Evolutionary conservation across 2,329 filamentous ascomycete species (phyloP).

Genomic region (Bisporella sp.): DNA sequence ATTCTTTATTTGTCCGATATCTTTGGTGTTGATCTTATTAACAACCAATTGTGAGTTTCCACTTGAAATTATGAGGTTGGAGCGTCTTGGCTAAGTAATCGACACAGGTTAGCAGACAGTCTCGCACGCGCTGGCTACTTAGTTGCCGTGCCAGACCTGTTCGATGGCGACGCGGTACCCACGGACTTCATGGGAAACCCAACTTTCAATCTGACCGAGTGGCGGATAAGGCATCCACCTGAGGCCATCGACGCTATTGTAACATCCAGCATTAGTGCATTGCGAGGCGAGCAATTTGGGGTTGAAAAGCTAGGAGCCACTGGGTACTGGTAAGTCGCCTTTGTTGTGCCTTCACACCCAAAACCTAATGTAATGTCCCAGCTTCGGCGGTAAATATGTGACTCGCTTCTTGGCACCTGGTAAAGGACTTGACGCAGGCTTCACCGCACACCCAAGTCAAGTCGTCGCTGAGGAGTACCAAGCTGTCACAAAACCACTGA

Average conservation of each 20-base stretch:
- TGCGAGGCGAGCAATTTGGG: not conserved
- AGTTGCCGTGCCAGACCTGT: conserved; percentile 58
- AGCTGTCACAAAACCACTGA: conserved; percentile 48
- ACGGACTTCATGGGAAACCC: not conserved
- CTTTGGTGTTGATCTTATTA: conserved; percentile 26
- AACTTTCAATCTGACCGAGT: not conserved
- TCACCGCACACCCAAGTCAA: conserved; percentile 57
- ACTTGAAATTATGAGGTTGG: not conserved
- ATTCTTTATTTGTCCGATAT: conserved; percentile 52
- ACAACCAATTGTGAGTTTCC: not conserved
- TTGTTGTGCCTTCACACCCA: conserved; percentile 4
- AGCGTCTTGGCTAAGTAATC: no score
- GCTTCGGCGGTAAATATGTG: conserved; percentile 52
- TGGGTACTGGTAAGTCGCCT: not conserved
- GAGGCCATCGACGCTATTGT: not conserved
- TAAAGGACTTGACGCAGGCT: conserved; percentile 49
- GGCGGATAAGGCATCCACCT: not conserved
- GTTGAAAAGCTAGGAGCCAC: not conserved
- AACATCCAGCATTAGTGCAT: not conserved
- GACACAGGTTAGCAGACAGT: conserved; percentile 51
- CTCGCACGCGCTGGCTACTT: conserved; percentile 62
- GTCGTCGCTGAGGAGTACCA: conserved; percentile 52
- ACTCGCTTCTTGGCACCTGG: conserved; percentile 45
- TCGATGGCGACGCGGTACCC: conserved; percentile 42
- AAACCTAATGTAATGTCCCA: not conserved